phyloP scores from a whole-genome alignment of 352 stramenopile genomes.

The Globisporangium abappressorium region DNA sequence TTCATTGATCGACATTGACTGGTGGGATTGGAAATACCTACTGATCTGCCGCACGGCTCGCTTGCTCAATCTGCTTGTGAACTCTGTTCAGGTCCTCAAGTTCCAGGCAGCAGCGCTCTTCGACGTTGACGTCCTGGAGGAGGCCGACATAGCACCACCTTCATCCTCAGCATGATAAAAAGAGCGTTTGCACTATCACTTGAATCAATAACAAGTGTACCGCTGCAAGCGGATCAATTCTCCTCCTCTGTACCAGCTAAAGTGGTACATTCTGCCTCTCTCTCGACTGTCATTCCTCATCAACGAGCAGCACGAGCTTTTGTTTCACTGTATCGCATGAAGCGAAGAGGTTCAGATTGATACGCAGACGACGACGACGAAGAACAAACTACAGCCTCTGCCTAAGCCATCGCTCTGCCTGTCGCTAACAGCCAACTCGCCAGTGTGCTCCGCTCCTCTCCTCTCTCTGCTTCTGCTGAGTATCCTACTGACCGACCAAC shows the following conservation, averaged over 20 bases:
- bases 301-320: neutral
- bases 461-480: neutral
- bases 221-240: neutral
- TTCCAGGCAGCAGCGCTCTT: constrained; percentile 35
- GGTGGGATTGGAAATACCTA: neutral
- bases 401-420: neutral
- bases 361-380: neutral
- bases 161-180: too few relatives aligned
- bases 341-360: neutral
- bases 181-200: too few relatives aligned
- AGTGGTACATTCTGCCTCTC: neutral
- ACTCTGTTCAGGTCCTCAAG: constrained; percentile 42
- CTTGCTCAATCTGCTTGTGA: neutral
- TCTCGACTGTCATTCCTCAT: neutral
- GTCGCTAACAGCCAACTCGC: neutral
- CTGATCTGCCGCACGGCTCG: neutral
- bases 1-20: neutral
- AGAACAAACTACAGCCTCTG: neutral
- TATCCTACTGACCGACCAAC: neutral
- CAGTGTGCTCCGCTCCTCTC: neutral
- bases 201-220: neutral
- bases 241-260: neutral
- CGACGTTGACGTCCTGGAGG: neutral
- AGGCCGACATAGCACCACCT: too few relatives aligned
- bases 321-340: neutral